Percentiles rank a stretch among this genome's conserved stretches.
Conservation (phyloP, 495 filamentous ascomycete species). For the Margaritispora aquatica region DNA sequence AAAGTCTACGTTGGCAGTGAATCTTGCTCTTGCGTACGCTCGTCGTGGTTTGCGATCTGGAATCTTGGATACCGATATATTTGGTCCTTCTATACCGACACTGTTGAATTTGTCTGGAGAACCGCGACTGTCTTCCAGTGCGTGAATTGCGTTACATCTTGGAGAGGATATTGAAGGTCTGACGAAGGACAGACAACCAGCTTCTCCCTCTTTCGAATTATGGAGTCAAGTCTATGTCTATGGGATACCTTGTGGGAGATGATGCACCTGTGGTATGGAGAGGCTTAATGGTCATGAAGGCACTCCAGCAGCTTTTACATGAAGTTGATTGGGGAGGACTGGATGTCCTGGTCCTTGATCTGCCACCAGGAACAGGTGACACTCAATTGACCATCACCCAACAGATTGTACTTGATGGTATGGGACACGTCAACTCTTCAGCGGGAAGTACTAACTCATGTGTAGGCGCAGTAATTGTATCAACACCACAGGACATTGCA, state of each 20-base stretch:
- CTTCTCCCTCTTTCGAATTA: conserved; percentile 89
- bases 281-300: conserved; percentile 96
- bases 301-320: conserved; percentile 88
- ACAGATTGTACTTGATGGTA: conserved; percentile 77
- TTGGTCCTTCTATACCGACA: conserved; percentile 91
- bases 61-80: conserved; percentile 93
- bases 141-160: conserved; percentile 20
- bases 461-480: conserved; percentile 76
- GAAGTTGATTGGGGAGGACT: conserved; percentile 83
- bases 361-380: conserved; percentile 93
- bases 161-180: conserved; percentile 14
- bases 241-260: conserved; percentile 85
- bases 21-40: conserved; percentile 81
- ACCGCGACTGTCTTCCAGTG: conserved; percentile 61
- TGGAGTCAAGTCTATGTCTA: conserved; percentile 95
- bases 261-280: conserved; percentile 88
- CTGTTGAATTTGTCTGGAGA: conserved; percentile 73
- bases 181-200: conserved; percentile 56
- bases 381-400: conserved; percentile 91
- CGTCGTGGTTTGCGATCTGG: conserved; percentile 72
- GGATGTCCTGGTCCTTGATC: conserved; percentile 82
- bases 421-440: conserved; percentile 2
- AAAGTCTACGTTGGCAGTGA: conserved; percentile 93
- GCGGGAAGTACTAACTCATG: background rate
- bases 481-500: conserved; percentile 88